Base-by-base conservation (phyloP, 2,329 filamentous ascomycete genomes). In the Phialemonium atrogriseum region DNA sequence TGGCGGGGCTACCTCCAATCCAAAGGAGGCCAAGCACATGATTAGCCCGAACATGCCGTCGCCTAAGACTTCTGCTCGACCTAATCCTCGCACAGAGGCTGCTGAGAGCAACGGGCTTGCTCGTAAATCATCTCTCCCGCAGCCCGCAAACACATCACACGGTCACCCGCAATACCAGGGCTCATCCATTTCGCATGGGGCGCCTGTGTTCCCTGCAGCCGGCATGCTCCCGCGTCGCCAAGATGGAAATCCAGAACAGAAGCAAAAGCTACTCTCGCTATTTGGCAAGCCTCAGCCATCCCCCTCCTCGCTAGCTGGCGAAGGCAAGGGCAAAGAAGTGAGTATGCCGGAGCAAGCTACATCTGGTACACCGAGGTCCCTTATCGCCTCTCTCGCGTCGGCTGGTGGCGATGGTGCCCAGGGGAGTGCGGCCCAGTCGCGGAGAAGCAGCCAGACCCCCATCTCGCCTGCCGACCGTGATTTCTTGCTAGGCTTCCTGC, bases 401-500 rank as follows among this genome's bases (percentile, higher is more conserved):
- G 55, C 54, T 8, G 49, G 45, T 17, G 58, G 55, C 10, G 59
- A 60, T 15, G 44, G 35, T 7, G 37, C 29, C 3, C 40, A 41
- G 8, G 44, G 41, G n/a, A 40, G 41, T 16, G 26, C 25, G 36
- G 44, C 52, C 2, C 41, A 45, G 5, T 59, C 58, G 22, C 58
- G 65, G 24, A 60, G 67, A 9, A 63, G 62, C 12, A 71, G 65
- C 39, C 62, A 70, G 47, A 64, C 66, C 19, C 62, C 71, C 10
- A 75, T 77, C 26, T 81, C 79, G 4, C 73, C 82, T 0, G 80
- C 75, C 1, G 79, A 91, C 44, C 80, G 83, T 49, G 78, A 68
- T 11, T 91, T 91, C 46, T 59, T 93, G 49, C 64, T 91, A 31
- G 80, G 73, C 8, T 91, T 86, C 50, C 59, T 93, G 46, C 74